Evolutionary conservation across 1,284 basidiomycete genomes (phyloP).

Genomic region (Sporisorium graminicola): DNA sequence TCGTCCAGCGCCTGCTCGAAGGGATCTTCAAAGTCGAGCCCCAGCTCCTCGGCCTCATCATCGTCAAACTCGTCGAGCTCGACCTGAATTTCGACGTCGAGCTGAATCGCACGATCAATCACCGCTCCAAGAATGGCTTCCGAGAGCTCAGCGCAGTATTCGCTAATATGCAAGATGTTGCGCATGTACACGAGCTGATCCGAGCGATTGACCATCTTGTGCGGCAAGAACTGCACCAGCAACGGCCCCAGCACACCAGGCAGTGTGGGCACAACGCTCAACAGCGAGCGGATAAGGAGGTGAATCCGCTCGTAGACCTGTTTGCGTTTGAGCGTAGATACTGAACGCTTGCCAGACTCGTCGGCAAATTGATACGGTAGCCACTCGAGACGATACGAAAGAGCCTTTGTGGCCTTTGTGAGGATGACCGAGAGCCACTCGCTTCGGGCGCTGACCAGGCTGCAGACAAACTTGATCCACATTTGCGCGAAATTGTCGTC

Average conservation of each 20-base stretch:
- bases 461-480: conserved; percentile 79
- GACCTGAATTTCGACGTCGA: conserved; percentile 97
- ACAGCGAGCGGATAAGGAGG: conserved; percentile 83
- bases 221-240: conserved; percentile 86
- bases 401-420: conserved; percentile 82
- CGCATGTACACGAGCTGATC: conserved; percentile 91
- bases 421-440: conserved; percentile 90
- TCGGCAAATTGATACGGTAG: conserved; percentile 50
- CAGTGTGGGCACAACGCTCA: conserved; percentile 79
- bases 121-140: conserved; percentile 87
- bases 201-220: conserved; percentile 86
- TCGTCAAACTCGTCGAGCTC: conserved; percentile 90
- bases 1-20: conserved; percentile 80
- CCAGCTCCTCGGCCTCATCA: conserved; percentile 62
- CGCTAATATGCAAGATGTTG: conserved; percentile 85
- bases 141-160: conserved; percentile 89
- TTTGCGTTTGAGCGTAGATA: conserved; percentile 73
- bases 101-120: conserved; percentile 90
- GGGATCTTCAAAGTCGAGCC: conserved; percentile 77
- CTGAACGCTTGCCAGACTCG: conserved; percentile 25
- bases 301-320: conserved; percentile 89
- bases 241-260: conserved; percentile 78
- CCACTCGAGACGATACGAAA: conserved; percentile 70
- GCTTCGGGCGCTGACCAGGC: conserved; percentile 91
- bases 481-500: conserved; percentile 76